Conservation (phyloP, 495 filamentous ascomycete genomes). For the Ascodesmis nigricans region DNA sequence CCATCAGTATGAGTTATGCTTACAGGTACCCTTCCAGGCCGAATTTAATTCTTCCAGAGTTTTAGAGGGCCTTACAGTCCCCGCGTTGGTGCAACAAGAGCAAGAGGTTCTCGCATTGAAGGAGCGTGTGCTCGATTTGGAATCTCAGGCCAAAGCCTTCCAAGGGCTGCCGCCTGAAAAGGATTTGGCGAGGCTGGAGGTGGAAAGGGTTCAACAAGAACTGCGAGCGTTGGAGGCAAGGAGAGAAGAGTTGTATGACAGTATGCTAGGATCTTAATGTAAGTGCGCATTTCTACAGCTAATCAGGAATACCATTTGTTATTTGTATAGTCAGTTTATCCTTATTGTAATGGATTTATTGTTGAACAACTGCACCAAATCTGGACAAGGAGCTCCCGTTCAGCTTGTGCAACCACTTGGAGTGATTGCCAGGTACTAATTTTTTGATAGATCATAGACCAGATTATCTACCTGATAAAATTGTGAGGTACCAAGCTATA, state of each 20-base stretch:
- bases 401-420: too few species aligned
- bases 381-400: too few species aligned
- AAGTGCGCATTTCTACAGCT: neutral
- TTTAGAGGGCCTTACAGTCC: constrained; percentile 26
- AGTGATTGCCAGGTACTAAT: too few species aligned
- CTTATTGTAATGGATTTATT: too few species aligned
- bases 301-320: too few species aligned
- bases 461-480: too few species aligned
- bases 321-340: too few species aligned
- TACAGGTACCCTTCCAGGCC: constrained; percentile 6
- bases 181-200: constrained; percentile 39
- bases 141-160: constrained; percentile 36
- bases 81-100: constrained; percentile 31
- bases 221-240: constrained; percentile 32
- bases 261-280: constrained; percentile 20
- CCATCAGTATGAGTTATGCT: constrained; percentile 2
- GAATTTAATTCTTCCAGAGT: constrained; percentile 13
- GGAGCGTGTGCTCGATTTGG: constrained; percentile 33
- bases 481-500: too few species aligned
- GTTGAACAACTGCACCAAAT: too few species aligned
- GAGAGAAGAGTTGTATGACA: constrained; percentile 50
- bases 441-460: too few species aligned
- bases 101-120: constrained; percentile 31
- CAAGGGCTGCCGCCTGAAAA: constrained; percentile 47
- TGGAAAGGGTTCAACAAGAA: constrained; percentile 41